Evolutionary conservation across 345 rosid genomes (phyloP), one percentile per base, ranked within the genome.

Genomic region (Lepidium aucheri): DNA sequence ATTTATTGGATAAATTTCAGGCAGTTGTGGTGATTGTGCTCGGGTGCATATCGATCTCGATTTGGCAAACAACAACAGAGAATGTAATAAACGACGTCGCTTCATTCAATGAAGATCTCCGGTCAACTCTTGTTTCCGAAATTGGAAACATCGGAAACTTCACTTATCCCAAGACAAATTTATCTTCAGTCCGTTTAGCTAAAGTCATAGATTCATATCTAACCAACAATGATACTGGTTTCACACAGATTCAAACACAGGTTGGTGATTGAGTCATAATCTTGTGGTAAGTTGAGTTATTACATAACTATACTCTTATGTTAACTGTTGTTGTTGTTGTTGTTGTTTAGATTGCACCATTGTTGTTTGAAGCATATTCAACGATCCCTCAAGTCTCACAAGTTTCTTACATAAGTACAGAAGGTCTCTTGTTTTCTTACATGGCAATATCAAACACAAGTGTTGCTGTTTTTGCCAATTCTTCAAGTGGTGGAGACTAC

Each of bases 381-480:
- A 53, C 45, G 38, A 61, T 67, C 56, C 59, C 73, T 67, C 64
- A 74, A 14, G 68, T 60, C 45, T 45, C 77, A 11, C 77, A 74
- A 60, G 64, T 67, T 38, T 45, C 59, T 5, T 74, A 60, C 32
- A 33, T 74, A 38, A 55, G 56, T 22, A 44, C 20, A 2, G 32
- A 60, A 1, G 68, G 77, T 60, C 52, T 67, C 52, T 67, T 67
- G 13, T 45, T 74, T 32, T 67, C 69, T 38, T 67, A 53, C 64
- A 38, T 39, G 3, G 28, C 42, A 35, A 28, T 43, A 5, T 6
- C 14, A 20, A 46, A 67, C 53, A 38, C n/a, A 74, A 67, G 20
- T 13, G 30, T 73, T 8, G 72, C 63, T 24, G 44, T 67, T 36
- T 73, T 60, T 26, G 49, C 68, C 15, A 73, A 67, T 32, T 65